Conservation (phyloP, 495 filamentous ascomycete species). For the Bathelium albidoporum region DNA sequence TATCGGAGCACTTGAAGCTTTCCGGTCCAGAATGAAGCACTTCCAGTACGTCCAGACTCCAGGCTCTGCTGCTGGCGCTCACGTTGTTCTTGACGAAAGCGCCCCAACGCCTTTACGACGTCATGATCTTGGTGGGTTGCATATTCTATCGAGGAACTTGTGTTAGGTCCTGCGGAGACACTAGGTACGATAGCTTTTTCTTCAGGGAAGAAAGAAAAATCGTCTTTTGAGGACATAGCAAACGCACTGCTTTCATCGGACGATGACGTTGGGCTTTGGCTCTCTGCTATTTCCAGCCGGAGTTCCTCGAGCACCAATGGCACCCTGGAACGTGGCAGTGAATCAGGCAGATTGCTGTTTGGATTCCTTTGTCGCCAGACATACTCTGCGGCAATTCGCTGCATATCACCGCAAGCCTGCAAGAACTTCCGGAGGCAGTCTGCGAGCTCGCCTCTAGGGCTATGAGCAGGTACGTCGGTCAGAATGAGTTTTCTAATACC, state of each 20-base stretch:
- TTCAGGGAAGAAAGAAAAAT: slow-evolving; percentile 1
- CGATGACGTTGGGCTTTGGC: not conserved
- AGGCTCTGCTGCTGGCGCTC: not conserved
- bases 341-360: not conserved
- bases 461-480: not conserved
- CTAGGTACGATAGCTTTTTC: not conserved
- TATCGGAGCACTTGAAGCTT: not conserved
- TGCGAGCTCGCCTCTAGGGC: not conserved
- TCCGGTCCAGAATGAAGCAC: not conserved
- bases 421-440: not conserved
- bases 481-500: not conserved
- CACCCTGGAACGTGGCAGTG: not conserved
- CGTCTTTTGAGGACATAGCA: not conserved
- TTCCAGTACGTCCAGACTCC: not conserved
- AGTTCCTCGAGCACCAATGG: not conserved
- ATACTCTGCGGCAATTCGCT: not conserved
- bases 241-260: not conserved
- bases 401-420: not conserved
- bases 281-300: not conserved
- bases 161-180: not conserved
- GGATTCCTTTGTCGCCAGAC: not conserved
- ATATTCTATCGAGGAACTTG: not conserved
- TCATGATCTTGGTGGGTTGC: not conserved
- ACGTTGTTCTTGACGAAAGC: not conserved
- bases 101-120: not conserved